Evolutionary conservation across 148 eudicot species (phyloP), one percentile per base, ranked within the genome.

Genomic region (Rheum nobile): DNA sequence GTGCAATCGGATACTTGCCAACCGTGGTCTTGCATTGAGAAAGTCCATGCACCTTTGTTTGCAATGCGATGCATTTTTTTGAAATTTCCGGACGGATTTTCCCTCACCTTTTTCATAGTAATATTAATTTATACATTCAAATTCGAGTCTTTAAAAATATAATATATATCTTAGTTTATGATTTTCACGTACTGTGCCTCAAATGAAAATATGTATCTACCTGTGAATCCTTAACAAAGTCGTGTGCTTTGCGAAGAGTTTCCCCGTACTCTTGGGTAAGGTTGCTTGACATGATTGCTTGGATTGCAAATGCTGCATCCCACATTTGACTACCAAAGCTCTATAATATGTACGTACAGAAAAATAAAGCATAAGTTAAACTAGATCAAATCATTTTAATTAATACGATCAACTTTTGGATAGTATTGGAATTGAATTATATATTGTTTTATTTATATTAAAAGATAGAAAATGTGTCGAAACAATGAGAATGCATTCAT

Each of bases 1-100:
- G 91, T 89, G 80, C 89, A 87, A 67, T 89, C 91, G 6, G 94
- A 89, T 75, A 89, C 89, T 68, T 84, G 89, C 94, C 89, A 89
- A 21, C 94, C 94, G 71, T 90, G 91, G 75, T 88, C 95, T 79
- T 83, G 88, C 47, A 78, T 83, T 26, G 91, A 86, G 72, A 87
- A 90, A 21, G 94, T 81, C 94, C 94, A 89, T 1, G 85, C 79
- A 3, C 94, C 94, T 80, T 89, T 89, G 8, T 79, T 76, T 43
- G 73, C 83, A 73, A 84, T 88, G 29, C 89, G 80, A 44, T 85
- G 86, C 94, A 83, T 85, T 67, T 80, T 75, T 10, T 4, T 39
- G 39, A 50, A 84, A 67, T 89, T 80, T 19, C 88, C 94, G 2
- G 86, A 72, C 14, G 89, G 89, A 72, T 89, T 83, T 19, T 83